These are phyloP conservation scores for Ocimum tenuiflorum DNA, from an alignment of 257 asterid genomes.

Conservation along the genomic window DNA sequence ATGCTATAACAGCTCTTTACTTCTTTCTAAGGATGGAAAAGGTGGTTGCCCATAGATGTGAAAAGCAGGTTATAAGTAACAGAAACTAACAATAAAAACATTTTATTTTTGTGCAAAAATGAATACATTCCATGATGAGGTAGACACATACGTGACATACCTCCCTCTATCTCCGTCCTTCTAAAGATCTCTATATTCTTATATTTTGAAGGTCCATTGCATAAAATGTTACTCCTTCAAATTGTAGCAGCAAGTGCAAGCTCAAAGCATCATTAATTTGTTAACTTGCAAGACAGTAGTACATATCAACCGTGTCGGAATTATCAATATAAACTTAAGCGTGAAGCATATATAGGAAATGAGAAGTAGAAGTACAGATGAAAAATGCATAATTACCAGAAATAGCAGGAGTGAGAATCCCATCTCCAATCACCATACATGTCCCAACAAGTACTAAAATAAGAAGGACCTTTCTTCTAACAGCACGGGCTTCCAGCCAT, in stretches of 20 bases:
- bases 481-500: conserved; percentile 55
- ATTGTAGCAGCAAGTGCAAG: not conserved
- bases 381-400: conserved; percentile 35
- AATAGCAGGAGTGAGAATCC: no score
- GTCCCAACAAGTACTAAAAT: conserved; percentile 54
- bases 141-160: no score
- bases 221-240: not conserved
- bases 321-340: not conserved
- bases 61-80: not conserved
- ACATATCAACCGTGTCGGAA: not conserved
- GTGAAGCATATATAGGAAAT: not conserved
- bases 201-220: not conserved
- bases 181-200: not conserved
- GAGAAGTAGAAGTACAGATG: not conserved
- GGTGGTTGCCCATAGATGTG: not conserved
- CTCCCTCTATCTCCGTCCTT: not conserved
- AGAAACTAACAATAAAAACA: no score
- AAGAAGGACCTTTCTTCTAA: conserved; percentile 52
- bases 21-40: no score
- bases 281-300: not conserved
- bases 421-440: no score
- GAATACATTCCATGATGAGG: not conserved
- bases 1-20: not conserved
- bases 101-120: not conserved
- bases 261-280: not conserved